Conservation (phyloP, 352 stramenopile genomes). For the Pythium sukuiense region DNA sequence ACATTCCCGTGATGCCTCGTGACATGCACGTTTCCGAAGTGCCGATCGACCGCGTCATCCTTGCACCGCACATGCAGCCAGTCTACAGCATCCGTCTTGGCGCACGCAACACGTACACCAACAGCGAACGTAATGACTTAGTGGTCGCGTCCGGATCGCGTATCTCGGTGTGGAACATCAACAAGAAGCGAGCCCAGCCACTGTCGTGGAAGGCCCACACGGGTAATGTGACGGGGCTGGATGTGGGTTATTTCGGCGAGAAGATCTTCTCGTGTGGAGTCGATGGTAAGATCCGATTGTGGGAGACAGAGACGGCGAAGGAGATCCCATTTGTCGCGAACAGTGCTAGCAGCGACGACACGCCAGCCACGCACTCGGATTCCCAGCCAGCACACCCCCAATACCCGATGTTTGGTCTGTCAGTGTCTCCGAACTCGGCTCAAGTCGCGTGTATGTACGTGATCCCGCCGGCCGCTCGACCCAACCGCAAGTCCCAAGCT, state of each 20-base stretch:
- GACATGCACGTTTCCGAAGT: slow-evolving; percentile 27
- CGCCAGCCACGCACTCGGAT: background rate
- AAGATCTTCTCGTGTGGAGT: slow-evolving; percentile 59
- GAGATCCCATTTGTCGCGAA: slow-evolving; percentile 26
- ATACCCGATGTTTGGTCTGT: slow-evolving; percentile 72
- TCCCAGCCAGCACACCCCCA: slow-evolving; percentile 5
- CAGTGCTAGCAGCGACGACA: background rate
- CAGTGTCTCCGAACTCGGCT: slow-evolving; percentile 67
- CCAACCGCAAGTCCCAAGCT: slow-evolving; percentile 79
- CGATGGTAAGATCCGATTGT: slow-evolving; percentile 65
- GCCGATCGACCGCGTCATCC: slow-evolving; percentile 49
- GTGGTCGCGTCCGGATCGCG: slow-evolving; percentile 60
- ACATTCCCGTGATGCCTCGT: slow-evolving; percentile 33
- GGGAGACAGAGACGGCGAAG: slow-evolving; percentile 47
- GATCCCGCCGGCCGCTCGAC: slow-evolving; percentile 71
- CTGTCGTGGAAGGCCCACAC: slow-evolving; percentile 65
- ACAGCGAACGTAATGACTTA: slow-evolving; percentile 55
- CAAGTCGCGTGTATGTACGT: slow-evolving; percentile 71
- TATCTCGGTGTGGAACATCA: slow-evolving; percentile 74
- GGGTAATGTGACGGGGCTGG: slow-evolving; percentile 66
- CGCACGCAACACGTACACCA: slow-evolving; percentile 46
- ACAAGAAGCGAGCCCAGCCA: slow-evolving; percentile 40
- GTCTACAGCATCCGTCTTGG: slow-evolving; percentile 60
- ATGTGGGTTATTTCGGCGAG: slow-evolving; percentile 62
- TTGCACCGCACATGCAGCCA: slow-evolving; percentile 57